A percentile compares a stretch with the other conserved stretches of the same genome.
Conservation (phyloP, 2,329 filamentous ascomycete species). For the Talaromyces sp. region DNA sequence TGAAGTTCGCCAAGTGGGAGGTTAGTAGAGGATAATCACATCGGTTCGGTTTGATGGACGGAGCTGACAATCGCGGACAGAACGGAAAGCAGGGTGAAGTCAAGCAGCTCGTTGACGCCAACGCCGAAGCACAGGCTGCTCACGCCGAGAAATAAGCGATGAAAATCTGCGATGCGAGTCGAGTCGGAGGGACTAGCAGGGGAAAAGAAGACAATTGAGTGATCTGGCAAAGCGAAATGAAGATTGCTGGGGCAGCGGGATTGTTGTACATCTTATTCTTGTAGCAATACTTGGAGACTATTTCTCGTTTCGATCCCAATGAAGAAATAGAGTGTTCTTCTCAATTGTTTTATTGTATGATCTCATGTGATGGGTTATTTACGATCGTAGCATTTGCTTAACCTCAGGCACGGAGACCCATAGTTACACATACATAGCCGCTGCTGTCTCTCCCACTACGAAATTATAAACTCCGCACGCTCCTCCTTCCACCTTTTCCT, state of each 20-base stretch:
- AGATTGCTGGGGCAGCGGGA: constrained; percentile 2
- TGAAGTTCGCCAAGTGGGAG: constrained; percentile 93
- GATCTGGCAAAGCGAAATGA: not conserved
- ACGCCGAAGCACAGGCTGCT: constrained; percentile 48
- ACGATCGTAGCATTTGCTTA: not conserved
- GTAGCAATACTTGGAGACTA: constrained; percentile 33
- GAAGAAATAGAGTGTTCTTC: constrained; percentile 17
- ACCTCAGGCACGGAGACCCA: not conserved
- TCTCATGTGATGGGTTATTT: not conserved
- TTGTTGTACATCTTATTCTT: constrained; percentile 30
- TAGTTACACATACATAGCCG: not conserved
- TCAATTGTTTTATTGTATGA: not conserved
- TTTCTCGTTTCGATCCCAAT: constrained; percentile 4
- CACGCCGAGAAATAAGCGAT: constrained; percentile 42
- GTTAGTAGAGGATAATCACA: constrained; percentile 56
- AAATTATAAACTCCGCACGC: constrained; percentile 2
- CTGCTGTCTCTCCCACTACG: not conserved
- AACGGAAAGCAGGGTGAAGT: constrained; percentile 92
- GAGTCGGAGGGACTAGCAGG: not conserved
- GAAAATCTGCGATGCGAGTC: not conserved
- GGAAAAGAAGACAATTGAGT: constrained; percentile 2
- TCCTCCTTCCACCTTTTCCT: not conserved
- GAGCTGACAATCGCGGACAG: constrained; percentile 48
- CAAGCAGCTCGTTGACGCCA: constrained; percentile 64
- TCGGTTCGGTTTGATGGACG: not conserved